These are phyloP conservation scores for Rhizoclosmatium sp. DNA, from an alignment of 192 early-diverging fungal species.

Conservation along the genomic window DNA sequence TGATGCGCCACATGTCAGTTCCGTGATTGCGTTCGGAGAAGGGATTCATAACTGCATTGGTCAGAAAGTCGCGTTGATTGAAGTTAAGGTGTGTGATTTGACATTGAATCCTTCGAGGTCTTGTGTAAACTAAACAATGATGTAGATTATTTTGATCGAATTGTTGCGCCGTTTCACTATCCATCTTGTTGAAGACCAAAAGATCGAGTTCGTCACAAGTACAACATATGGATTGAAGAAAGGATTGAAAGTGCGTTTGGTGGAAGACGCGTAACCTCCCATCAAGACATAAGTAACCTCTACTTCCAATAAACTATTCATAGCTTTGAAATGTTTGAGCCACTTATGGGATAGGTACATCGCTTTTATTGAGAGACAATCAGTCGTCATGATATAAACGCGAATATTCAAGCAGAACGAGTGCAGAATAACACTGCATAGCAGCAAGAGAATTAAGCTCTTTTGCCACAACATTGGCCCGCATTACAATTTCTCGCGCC, in stretches of 20 bases:
- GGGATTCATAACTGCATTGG: constrained; percentile 52
- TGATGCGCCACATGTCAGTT: constrained; percentile 30
- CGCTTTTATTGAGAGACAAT: too few species aligned
- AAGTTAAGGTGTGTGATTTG: constrained; percentile 16
- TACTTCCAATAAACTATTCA: too few species aligned
- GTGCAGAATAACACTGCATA: constrained; percentile 19
- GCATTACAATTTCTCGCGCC: constrained; percentile 5
- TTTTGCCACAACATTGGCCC: background rate
- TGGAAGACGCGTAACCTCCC: background rate
- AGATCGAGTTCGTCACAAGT: constrained; percentile 11
- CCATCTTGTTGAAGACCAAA: constrained; percentile 22
- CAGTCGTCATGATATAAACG: background rate
- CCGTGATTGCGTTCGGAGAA: constrained; percentile 54
- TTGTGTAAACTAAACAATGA: too few species aligned
- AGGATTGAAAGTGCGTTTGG: constrained; percentile 25
- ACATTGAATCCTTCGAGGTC: too few species aligned
- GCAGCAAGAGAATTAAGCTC: background rate
- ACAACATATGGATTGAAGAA: constrained; percentile 35
- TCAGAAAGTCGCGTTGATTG: constrained; percentile 59
- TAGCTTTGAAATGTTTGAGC: too few species aligned
- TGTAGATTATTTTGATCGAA: constrained; percentile 14
- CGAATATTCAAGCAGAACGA: constrained; percentile 7
- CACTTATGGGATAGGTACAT: too few species aligned
- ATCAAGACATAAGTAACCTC: too few species aligned
- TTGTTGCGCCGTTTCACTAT: constrained; percentile 19